Percentiles rank a stretch among this genome's conserved stretches.
These are phyloP conservation scores for Dendrothele bispora DNA, from an alignment of 768 basidiomycete species.

Conservation along the genomic window DNA sequence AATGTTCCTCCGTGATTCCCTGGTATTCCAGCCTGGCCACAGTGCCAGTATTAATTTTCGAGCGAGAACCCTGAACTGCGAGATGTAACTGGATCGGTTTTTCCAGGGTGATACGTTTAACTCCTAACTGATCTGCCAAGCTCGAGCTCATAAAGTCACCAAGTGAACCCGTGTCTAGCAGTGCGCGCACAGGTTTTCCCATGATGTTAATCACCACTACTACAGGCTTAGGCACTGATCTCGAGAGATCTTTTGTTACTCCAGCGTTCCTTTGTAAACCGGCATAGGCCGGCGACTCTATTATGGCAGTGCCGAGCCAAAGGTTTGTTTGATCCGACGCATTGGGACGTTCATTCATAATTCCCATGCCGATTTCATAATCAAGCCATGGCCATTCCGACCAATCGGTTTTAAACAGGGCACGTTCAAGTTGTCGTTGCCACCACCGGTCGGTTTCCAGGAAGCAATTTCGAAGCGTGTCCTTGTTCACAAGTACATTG, in stretches of 20 bases:
- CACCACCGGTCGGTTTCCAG: too few relatives aligned
- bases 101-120: constrained; percentile 20
- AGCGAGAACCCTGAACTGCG: constrained; percentile 38
- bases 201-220: constrained; percentile 29
- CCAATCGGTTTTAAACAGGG: too few relatives aligned
- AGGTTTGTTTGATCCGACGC: too few relatives aligned
- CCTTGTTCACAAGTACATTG: too few relatives aligned
- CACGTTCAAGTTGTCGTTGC: too few relatives aligned
- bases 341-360: too few relatives aligned
- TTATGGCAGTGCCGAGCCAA: too few relatives aligned
- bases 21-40: constrained; percentile 31
- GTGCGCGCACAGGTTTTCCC: constrained; percentile 26
- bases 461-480: too few relatives aligned
- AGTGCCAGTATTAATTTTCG: constrained; percentile 30
- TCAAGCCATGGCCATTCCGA: too few relatives aligned
- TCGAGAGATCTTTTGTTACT: constrained; percentile 8
- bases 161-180: constrained; percentile 37
- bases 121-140: constrained; percentile 33
- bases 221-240: constrained; percentile 26
- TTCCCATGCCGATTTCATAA: too few relatives aligned
- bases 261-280: constrained; percentile 11
- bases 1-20: constrained; percentile 20
- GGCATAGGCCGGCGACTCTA: neutral
- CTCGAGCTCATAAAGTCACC: constrained; percentile 37
- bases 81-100: constrained; percentile 35